Base-by-base conservation (phyloP, 1,284 basidiomycete species). In the Cryptococcus sp. region DNA sequence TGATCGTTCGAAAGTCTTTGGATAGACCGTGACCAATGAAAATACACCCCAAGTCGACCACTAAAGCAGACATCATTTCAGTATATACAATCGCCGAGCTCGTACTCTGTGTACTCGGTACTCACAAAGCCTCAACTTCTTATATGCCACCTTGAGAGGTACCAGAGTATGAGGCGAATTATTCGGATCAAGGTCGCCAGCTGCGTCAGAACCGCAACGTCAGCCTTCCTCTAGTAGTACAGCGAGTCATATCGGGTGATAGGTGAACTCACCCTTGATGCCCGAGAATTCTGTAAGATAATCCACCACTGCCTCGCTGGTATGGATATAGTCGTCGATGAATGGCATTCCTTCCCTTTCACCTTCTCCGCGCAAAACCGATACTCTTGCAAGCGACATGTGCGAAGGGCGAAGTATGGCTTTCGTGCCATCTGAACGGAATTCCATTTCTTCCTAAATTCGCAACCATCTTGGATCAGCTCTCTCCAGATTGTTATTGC, bases 1-100 rank as follows among this genome's bases (percentile, higher is more conserved):
- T 99, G 80, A 99, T 98, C 58, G 96, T 99, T 13, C 96, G 85
- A 79, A 99, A 98, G 77, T 99, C 96, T 75, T 98, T 98, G n/a
- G 91, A 89, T n/a, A 99, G 83, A 1, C 96, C 96, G 69, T 99
- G 95, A 0, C 96, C 96, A 55, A 99, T 90, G 71, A 99, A 99
- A 62, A 94, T 89, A 72, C 96, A 99, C 6, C 94, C 94, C 20
- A 88, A 83, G 72, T 99, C 95, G 10, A 99, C 93, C 3, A 99
- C 70, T 74, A 43, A n/a, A 34, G 1, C 5, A 10, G 44, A 64
- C 43, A 68, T 7, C 2, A 17, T 10, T 5, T 29, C 26, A 29
- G 26, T 29, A 29, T 10, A 29, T 4, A 10, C 5, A 29, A 29
- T 29, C 26, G 10, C 10, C 26, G 10, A n/a, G n/a, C n/a, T n/a